Conservation (phyloP, 805 yeast species). For the Starmerella roubikii region DNA sequence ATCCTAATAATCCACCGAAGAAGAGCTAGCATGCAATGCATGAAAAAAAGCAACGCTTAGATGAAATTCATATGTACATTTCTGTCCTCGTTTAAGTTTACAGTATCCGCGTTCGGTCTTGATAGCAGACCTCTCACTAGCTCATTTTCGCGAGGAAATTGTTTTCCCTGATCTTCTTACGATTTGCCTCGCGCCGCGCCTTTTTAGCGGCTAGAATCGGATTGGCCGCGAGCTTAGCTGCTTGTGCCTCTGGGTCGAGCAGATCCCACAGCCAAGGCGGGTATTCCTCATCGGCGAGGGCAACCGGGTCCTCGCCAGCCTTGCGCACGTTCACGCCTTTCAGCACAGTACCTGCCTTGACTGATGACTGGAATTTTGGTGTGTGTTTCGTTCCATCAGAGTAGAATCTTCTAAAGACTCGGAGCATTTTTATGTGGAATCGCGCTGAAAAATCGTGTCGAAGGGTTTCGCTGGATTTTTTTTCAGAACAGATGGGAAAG, state of each 20-base stretch:
- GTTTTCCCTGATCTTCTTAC: conserved; percentile 56
- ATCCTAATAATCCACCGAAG: too few relatives aligned
- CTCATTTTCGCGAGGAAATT: conserved; percentile 58
- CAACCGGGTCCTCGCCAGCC: conserved; percentile 76
- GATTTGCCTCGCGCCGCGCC: conserved; percentile 53
- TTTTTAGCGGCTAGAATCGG: conserved; percentile 59
- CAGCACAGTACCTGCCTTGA: conserved; percentile 37
- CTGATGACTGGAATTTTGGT: conserved; percentile 31
- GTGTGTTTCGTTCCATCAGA: conserved; percentile 13
- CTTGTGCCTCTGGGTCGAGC: conserved; percentile 52
- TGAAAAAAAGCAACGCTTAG: too few relatives aligned
- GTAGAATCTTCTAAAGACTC: conserved; percentile 11
- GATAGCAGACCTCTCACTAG: too few relatives aligned
- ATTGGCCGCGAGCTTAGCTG: conserved; percentile 40
- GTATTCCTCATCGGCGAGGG: conserved; percentile 74
- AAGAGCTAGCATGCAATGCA: too few relatives aligned
- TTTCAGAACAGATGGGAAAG: too few relatives aligned
- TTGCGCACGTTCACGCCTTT: conserved; percentile 67
- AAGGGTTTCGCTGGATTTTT: too few relatives aligned
- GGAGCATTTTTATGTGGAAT: conserved; percentile 3
- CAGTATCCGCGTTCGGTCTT: too few relatives aligned
- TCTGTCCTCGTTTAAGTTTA: too few relatives aligned
- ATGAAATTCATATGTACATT: too few relatives aligned
- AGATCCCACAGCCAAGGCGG: conserved; percentile 92
- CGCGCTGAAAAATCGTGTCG: neutral